Conservation (phyloP, 2,329 filamentous ascomycete species). For the Tolypocladium ophioglossoides region DNA sequence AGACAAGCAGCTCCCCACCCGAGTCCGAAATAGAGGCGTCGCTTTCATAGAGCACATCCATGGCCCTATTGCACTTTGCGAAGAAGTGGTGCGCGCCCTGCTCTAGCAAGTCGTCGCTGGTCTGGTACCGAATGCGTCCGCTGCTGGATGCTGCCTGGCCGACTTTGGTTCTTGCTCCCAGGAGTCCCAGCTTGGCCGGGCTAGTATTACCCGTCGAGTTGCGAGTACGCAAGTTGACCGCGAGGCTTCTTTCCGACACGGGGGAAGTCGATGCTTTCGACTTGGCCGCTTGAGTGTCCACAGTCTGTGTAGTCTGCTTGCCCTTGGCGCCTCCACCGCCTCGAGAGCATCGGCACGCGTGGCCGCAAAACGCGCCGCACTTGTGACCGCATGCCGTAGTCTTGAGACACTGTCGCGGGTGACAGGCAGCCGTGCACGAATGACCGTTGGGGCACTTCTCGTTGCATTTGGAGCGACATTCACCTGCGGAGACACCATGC, state of each 20-base stretch:
- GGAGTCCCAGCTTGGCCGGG: too few species aligned
- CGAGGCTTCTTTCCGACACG: too few species aligned
- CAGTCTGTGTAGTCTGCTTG: too few species aligned
- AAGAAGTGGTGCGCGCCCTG: neutral
- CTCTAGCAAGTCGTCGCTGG: neutral
- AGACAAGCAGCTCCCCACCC: neutral
- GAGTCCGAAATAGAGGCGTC: neutral
- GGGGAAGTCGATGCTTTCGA: too few species aligned
- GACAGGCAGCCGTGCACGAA: slow-evolving; percentile 9
- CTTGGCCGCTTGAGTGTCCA: too few species aligned
- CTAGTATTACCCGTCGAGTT: too few species aligned
- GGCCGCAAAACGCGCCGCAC: neutral
- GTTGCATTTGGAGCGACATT: slow-evolving; percentile 8
- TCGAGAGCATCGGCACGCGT: neutral
- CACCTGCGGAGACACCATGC: slow-evolving; percentile 16
- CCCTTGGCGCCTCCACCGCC: neutral
- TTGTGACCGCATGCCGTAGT: neutral
- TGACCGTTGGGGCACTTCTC: slow-evolving; percentile 11
- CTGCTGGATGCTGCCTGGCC: neutral
- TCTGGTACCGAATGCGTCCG: neutral
- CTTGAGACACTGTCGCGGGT: slow-evolving; percentile 1
- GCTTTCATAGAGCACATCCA: neutral
- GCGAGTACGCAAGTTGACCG: too few species aligned
- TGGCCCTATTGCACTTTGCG: neutral
- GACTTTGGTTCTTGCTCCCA: too few species aligned